Percentiles rank a stretch among this genome's conserved stretches.
phyloP scores from a whole-genome alignment of 352 stramenopile genomes.

The Phytophthora sansomeana region DNA sequence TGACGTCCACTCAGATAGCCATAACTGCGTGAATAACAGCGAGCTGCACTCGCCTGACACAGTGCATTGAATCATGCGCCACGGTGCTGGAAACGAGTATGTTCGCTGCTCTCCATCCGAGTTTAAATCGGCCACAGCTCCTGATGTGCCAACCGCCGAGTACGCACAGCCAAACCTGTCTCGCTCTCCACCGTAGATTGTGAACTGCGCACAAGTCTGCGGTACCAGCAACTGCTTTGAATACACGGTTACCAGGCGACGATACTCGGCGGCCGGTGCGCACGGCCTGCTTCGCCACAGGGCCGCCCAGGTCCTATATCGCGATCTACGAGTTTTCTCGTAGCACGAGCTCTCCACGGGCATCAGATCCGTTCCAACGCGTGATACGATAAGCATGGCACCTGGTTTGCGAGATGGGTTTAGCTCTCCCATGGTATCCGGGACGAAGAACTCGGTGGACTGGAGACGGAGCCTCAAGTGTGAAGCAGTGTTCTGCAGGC shows the following conservation, averaged over 20 bases:
- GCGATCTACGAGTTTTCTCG: constrained; percentile 15
- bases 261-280: too few relatives aligned
- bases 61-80: constrained; percentile 54
- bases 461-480: constrained; percentile 40
- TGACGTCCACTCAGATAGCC: constrained; percentile 44
- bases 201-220: constrained; percentile 34
- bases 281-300: too few relatives aligned
- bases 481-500: constrained; percentile 23
- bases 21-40: constrained; percentile 48
- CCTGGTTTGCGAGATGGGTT: constrained; percentile 38
- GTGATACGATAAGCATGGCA: constrained; percentile 38
- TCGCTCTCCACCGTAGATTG: constrained; percentile 26
- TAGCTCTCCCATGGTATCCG: constrained; percentile 39
- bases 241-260: constrained; percentile 31
- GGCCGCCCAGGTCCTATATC: too few relatives aligned
- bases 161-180: constrained; percentile 48
- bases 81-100: constrained; percentile 47
- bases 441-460: constrained; percentile 44
- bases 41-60: constrained; percentile 48
- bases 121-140: constrained; percentile 30
- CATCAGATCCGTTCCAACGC: constrained; percentile 21
- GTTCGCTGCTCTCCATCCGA: constrained; percentile 24
- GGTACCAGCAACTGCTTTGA: constrained; percentile 36
- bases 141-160: constrained; percentile 42
- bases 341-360: constrained; percentile 36